phyloP scores from a whole-genome alignment of 441 rosid species.

The Erodium chrysanthum region DNA sequence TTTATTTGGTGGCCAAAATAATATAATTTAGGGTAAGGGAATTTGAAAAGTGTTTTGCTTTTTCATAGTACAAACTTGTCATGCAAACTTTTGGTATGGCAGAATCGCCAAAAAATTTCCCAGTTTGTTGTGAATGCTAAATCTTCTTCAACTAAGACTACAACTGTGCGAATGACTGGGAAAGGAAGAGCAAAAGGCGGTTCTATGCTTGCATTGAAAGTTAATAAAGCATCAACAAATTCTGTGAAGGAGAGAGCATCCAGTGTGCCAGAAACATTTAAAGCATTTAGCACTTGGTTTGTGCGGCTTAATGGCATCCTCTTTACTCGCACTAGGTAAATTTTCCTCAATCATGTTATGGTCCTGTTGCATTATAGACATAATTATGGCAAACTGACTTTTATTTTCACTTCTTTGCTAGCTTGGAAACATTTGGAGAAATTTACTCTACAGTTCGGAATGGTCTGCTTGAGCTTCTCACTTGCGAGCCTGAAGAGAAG shows the following conservation, averaged over 20 bases:
- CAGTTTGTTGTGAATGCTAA: slow-evolving; percentile 15
- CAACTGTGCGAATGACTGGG: slow-evolving; percentile 1
- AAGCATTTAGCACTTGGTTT: slow-evolving; percentile 15
- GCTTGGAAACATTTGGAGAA: slow-evolving; percentile 18
- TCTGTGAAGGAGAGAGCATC: slow-evolving; percentile 7
- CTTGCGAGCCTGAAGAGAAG: slow-evolving; percentile 16
- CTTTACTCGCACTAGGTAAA: slow-evolving; percentile 20
- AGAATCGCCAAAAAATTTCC: slow-evolving; percentile 18
- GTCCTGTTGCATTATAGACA: background rate
- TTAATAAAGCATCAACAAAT: slow-evolving; percentile 3
- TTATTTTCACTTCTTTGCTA: slow-evolving; percentile 1
- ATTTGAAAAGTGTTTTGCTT: background rate
- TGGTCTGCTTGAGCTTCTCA: slow-evolving; percentile 12
- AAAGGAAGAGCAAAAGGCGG: slow-evolving; percentile 14
- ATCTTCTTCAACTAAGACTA: background rate
- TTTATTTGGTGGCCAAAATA: background rate
- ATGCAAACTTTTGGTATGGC: background rate
- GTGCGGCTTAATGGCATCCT: slow-evolving; percentile 21
- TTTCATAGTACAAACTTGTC: background rate
- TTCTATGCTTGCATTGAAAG: slow-evolving; percentile 13
- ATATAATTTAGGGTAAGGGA: background rate
- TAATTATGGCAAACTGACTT: background rate
- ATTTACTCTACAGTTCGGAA: slow-evolving; percentile 14
- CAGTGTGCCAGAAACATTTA: slow-evolving; percentile 5
- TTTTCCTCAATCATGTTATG: background rate